Evolutionary conservation across 1,284 basidiomycete genomes (phyloP).

Genomic region (Apiotrichum sp.): DNA sequence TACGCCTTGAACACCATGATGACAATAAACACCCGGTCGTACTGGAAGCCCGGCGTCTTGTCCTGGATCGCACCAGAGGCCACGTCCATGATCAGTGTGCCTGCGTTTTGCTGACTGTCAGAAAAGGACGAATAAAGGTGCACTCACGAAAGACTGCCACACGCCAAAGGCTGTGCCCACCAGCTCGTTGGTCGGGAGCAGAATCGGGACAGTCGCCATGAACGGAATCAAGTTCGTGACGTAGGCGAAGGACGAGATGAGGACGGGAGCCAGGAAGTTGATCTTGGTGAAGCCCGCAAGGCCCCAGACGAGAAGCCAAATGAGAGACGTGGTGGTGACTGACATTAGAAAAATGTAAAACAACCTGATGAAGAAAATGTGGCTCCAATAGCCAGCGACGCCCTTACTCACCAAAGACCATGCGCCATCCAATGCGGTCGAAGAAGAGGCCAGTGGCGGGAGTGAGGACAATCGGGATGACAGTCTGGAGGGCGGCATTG

Average conservation of each 20-base stretch:
- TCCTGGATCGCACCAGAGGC: conserved; percentile 48
- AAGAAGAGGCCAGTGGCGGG: conserved; percentile 43
- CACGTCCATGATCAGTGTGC: conserved; percentile 40
- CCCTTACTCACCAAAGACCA: conserved; percentile 25
- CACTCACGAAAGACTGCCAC: conserved; percentile 44
- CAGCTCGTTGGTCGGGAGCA: conserved; percentile 42
- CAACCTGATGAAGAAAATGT: too few relatives aligned
- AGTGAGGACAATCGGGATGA: conserved; percentile 49
- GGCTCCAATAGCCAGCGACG: too few relatives aligned
- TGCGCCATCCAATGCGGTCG: conserved; percentile 38
- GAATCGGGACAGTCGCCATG: conserved; percentile 46
- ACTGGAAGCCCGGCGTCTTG: conserved; percentile 27
- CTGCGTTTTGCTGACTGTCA: conserved; percentile 1
- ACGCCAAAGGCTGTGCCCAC: conserved; percentile 49
- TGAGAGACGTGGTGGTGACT: conserved; percentile 2
- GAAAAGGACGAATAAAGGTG: too few relatives aligned
- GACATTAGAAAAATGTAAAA: background rate
- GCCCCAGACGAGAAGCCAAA: conserved; percentile 46
- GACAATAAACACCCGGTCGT: conserved; percentile 45
- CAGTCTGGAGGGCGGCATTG: conserved; percentile 42
- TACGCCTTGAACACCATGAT: conserved; percentile 48
- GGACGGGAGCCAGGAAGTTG: conserved; percentile 44
- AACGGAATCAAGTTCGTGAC: conserved; percentile 40
- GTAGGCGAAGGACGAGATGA: conserved; percentile 32
- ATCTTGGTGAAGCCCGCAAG: conserved; percentile 46